Base-by-base conservation (phyloP, 805 yeast species). In the Kuraishia borneana region DNA sequence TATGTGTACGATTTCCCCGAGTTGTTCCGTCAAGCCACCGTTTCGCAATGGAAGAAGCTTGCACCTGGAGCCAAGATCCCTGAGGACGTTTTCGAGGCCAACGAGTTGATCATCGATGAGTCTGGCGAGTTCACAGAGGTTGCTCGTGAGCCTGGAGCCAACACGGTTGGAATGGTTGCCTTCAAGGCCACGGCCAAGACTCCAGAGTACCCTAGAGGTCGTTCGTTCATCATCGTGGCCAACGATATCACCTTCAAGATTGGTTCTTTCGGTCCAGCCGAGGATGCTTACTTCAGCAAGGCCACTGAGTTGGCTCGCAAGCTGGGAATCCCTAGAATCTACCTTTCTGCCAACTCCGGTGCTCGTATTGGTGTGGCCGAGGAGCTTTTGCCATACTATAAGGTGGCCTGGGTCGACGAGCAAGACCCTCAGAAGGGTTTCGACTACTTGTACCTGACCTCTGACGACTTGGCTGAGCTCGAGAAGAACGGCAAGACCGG, bases 1-100 rank as follows among this genome's bases (percentile, higher is more conserved):
- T 92, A 85, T 54, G 96, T 85, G 33, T 92, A 94, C 53, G 99
- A 92, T 61, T 94, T 92, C 92, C 98, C 99, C 35, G 98, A 92
- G 57, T 65, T 92, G 51, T 92, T 94, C 81, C 83, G 88, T 51
- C 96, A 92, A 65, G 94, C 96, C 26, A 70, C 83, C 26, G 58
- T 74, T 36, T 68, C 88, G 16, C 81, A 77, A 59, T 92, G 99
- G 99, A 78, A 79, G 56, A 72, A 71, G 40, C 57, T 59, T 44
- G 68, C 75, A 29, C 64, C 76, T 37, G 56, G 58, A 36, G 58
- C 68, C 31, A 76, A 75, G 44, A 40, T 76, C 42, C 88, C 88
- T 29, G 84, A 78, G 41, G 92, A 84, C 48, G 67, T 80, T 47
- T 84, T 94, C 60, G 64, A 72, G 25, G 74, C 81, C 31, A 70